Percentiles rank a stretch among this genome's conserved stretches.
These are phyloP conservation scores for Grosmannia clavigera DNA, from an alignment of 2,329 filamentous ascomycete genomes.

Conservation along the genomic window DNA sequence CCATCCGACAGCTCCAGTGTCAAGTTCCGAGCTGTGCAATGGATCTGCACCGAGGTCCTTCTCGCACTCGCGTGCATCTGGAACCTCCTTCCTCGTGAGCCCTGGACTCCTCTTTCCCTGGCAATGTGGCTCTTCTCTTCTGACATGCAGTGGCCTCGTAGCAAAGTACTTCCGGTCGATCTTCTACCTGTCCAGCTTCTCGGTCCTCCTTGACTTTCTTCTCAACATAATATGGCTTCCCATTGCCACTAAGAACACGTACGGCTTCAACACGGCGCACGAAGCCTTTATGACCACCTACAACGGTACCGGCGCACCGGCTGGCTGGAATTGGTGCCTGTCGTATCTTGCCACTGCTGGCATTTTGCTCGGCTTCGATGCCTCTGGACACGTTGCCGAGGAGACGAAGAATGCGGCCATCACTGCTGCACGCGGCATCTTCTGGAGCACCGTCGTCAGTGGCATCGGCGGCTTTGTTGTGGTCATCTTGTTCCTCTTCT, in stretches of 20 bases:
- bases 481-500: conserved; percentile 9
- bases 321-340: conserved; percentile 11
- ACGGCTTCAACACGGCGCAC: conserved; percentile 7
- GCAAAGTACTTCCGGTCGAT: conserved; percentile 7
- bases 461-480: conserved; percentile 7
- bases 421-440: conserved; percentile 7
- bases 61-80: conserved; percentile 6
- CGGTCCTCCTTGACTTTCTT: conserved; percentile 8
- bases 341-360: conserved; percentile 9
- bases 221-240: conserved; percentile 11
- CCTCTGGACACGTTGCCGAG: conserved; percentile 10
- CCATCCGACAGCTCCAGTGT: conserved; percentile 3
- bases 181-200: conserved; percentile 5
- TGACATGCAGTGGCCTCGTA: neutral
- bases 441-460: conserved; percentile 8
- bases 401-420: conserved; percentile 9
- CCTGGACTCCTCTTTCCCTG: neutral
- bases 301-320: conserved; percentile 8
- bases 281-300: conserved; percentile 10
- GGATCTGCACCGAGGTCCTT: conserved; percentile 9
- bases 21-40: conserved; percentile 9
- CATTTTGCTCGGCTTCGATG: conserved; percentile 9
- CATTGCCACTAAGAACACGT: conserved; percentile 4
- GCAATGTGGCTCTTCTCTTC: too few relatives aligned
- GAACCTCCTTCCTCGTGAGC: conserved; percentile 7